Percentiles rank a stretch among this genome's conserved stretches.
These are phyloP conservation scores for Athelia psychrophila DNA, from an alignment of 1,284 basidiomycete species.

Conservation along the genomic window DNA sequence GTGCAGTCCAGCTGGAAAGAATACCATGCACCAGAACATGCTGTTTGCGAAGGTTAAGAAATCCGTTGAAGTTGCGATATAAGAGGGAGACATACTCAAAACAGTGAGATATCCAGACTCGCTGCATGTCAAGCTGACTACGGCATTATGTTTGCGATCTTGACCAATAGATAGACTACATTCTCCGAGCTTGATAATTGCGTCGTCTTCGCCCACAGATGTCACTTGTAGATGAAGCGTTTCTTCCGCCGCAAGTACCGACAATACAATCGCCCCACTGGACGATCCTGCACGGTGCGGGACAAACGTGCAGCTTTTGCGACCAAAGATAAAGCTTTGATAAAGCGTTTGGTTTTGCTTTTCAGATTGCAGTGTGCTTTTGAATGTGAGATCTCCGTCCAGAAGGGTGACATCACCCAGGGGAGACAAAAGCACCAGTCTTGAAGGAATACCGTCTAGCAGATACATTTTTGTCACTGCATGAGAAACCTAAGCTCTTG, in stretches of 20 bases:
- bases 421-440: slow-evolving; percentile 44
- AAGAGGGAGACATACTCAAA: slow-evolving; percentile 36
- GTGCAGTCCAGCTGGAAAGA: slow-evolving; percentile 39
- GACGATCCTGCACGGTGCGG: slow-evolving; percentile 24
- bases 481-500: slow-evolving; percentile 40
- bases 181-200: slow-evolving; percentile 19
- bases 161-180: slow-evolving; percentile 17
- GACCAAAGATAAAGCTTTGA: slow-evolving; percentile 44
- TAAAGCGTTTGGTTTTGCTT: slow-evolving; percentile 26
- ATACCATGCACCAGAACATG: slow-evolving; percentile 42
- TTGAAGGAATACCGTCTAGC: slow-evolving; percentile 38
- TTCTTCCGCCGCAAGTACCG: slow-evolving; percentile 16
- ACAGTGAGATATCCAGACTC: slow-evolving; percentile 45
- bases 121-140: slow-evolving; percentile 40
- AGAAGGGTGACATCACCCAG: slow-evolving; percentile 43
- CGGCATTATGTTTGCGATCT: slow-evolving; percentile 25
- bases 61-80: slow-evolving; percentile 1
- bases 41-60: slow-evolving; percentile 22
- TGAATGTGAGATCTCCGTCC: slow-evolving; percentile 40
- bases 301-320: slow-evolving; percentile 41
- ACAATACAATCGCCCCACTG: slow-evolving; percentile 29
- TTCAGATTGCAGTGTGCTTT: slow-evolving; percentile 29
- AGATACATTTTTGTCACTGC: slow-evolving; percentile 39
- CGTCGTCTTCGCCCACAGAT: slow-evolving; percentile 19
- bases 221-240: slow-evolving; percentile 20